Evolutionary conservation across 306 rosid genomes (phyloP).

Genomic region (Alnus rubra): DNA sequence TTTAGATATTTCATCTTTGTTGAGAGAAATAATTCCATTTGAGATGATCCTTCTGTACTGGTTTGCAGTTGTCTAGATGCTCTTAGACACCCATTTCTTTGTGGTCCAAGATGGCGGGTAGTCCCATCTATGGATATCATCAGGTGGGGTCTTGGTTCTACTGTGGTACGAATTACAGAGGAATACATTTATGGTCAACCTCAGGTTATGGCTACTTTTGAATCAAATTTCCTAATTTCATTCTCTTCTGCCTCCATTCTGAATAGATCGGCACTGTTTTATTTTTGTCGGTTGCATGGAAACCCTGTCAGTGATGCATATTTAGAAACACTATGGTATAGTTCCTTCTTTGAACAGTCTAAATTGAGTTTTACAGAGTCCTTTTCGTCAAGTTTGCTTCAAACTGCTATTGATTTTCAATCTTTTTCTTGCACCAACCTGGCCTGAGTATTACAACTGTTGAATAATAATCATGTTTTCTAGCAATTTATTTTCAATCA

Average conservation of each 20-base stretch:
- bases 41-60: constrained; percentile 19
- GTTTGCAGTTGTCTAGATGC: constrained; percentile 89
- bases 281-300: background rate
- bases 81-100: constrained; percentile 95
- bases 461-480: background rate
- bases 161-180: constrained; percentile 82
- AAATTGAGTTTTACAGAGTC: background rate
- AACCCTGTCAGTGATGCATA: background rate
- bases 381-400: constrained; percentile 1
- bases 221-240: constrained; percentile 1
- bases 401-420: background rate
- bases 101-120: constrained; percentile 98
- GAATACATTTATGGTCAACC: constrained; percentile 88
- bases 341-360: background rate
- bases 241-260: background rate
- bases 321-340: background rate
- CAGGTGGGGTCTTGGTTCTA: constrained; percentile 98
- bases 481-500: background rate
- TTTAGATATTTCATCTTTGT: constrained; percentile 20
- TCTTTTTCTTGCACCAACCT: background rate
- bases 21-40: constrained; percentile 7
- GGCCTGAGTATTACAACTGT: background rate
- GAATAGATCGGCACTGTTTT: background rate
- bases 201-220: constrained; percentile 58
- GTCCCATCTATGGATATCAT: constrained; percentile 82